Evolutionary conservation across 768 basidiomycete species (phyloP), one percentile per base, ranked within the genome.

Genomic region (Leccinum olivaceopallidum): DNA sequence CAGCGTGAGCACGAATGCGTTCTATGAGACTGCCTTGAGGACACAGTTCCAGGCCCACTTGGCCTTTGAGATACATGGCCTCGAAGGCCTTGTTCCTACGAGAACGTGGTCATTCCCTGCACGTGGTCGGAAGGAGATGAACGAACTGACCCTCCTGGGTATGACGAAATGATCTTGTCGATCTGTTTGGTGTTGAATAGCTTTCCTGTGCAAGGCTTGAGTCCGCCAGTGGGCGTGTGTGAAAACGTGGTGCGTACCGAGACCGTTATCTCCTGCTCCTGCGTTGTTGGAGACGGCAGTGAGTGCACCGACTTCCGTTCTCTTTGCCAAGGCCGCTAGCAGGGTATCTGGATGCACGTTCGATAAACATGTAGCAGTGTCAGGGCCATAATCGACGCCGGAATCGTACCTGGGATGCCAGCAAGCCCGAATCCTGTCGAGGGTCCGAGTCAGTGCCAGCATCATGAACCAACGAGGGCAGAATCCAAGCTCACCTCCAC

Each of bases 21-120:
- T 95, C 94, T 16, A 89, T 86, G 49, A 97, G 85, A 14, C 93
- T 95, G 10, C 94, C 94, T 76, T 97, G 94, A 4, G 95, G 94
- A 28, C 92, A 91, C 22, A 96, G 87, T 68, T 96, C 94, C 37
- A 95, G 77, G 9, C 89, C 87, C 60, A 96, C 88, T 64, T 88
- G 76, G 57, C 94, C 94, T 13, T 82, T 81, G 55, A 96, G 84
- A 75, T 92, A 97, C 60, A 88, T 77, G 13, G 82, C 74, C 75
- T 95, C 94, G 59, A 95, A 95, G 60, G 84, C 82, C 77, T 95
- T 94, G 77, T 94, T 94, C 61, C 91, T 92, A 68, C 14, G 60
- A 49, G n/a, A 30, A 24, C 32, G 53, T 5, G 47, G 47, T 37
- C n/a, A 8, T n/a, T 59, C 32, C 18, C 54, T n/a, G n/a, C 14